These are phyloP conservation scores for Hypomyces perniciosus DNA, from an alignment of 2,329 filamentous ascomycete species.

Conservation along the genomic window DNA sequence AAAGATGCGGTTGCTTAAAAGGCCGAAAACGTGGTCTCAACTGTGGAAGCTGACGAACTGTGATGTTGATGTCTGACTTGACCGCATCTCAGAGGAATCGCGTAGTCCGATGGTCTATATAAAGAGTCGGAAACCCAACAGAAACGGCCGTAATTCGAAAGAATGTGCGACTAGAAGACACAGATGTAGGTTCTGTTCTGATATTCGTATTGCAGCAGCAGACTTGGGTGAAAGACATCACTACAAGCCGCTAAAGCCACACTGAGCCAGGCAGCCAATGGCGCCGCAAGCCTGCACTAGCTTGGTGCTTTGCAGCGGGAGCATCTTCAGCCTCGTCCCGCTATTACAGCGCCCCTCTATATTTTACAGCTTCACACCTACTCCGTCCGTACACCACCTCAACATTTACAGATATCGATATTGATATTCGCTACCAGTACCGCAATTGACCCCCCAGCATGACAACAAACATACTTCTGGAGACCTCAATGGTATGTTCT, in stretches of 20 bases:
- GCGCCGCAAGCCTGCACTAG: not conserved
- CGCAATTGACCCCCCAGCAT: slow-evolving; percentile 36
- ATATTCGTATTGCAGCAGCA: not conserved
- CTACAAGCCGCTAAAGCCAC: slow-evolving; percentile 1
- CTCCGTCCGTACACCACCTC: no score
- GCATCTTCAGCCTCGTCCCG: slow-evolving; percentile 12
- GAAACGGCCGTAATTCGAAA: no score
- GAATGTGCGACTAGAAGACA: not conserved
- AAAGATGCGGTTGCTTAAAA: not conserved
- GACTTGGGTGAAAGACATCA: not conserved
- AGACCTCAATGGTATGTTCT: slow-evolving; percentile 73
- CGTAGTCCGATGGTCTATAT: no score
- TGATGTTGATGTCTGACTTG: no score
- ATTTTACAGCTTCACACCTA: no score
- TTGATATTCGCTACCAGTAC: no score
- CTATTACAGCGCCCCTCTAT: not conserved
- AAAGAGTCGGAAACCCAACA: no score
- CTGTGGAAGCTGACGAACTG: not conserved
- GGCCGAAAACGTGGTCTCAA: slow-evolving; percentile 13
- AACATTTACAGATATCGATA: no score
- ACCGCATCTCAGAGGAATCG: no score
- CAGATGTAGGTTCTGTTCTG: no score
- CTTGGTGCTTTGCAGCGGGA: not conserved
- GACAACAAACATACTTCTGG: slow-evolving; percentile 72
- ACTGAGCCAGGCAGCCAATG: slow-evolving; percentile 10